Base-by-base conservation (phyloP, 2,329 filamentous ascomycete genomes). In the Colletotrichum sp. region DNA sequence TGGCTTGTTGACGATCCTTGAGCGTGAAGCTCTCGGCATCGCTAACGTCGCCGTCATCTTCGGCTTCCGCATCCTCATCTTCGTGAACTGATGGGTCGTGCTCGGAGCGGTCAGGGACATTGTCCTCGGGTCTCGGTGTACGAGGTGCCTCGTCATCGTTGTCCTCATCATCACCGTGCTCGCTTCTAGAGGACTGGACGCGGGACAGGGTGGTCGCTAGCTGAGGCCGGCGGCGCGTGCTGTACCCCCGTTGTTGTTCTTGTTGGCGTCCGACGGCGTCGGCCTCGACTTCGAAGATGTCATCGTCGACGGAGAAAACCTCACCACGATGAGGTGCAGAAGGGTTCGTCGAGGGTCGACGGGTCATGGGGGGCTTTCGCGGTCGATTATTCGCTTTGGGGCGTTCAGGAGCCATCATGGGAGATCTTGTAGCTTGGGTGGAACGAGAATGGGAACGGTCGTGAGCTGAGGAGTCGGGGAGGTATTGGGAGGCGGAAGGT, bases 1-100 rank as follows among this genome's bases (percentile, higher is more conserved):
- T 99, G 79, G 97, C 97, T 83, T 98, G 93, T 85, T 99, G 97
- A 72, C 97, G 93, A 84, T 99, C 97, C 84, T 98, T 98, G 80
- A 99, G 90, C 0, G 97, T 99, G 84, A 99, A 99, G 87, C 96
- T 99, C 86, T 98, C 97, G 2, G 97, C 95, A 80, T 99, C 97
- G 84, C 96, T 98, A 68, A 96, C 82, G 75, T 94, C 92, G 75
- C 87, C 92, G 36, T 95, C 93, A 24, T 94, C 94, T 12, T 36
- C 92, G 57, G 90, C 91, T 63, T 91, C 90, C 24, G 80, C 74
- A 69, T 82, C 79, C 75, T 82, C 81, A 16, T 85, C 85, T 13
- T 87, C 83, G 30, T 83, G 83, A 36, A 86, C 84, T 39, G 84
- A 81, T 21, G 83, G 77, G 24, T 76, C 71, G n/a, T 71, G 67